Evolutionary conservation across 495 filamentous ascomycete species (phyloP), one percentile per base, ranked within the genome.

Genomic region (Neurospora terricola): DNA sequence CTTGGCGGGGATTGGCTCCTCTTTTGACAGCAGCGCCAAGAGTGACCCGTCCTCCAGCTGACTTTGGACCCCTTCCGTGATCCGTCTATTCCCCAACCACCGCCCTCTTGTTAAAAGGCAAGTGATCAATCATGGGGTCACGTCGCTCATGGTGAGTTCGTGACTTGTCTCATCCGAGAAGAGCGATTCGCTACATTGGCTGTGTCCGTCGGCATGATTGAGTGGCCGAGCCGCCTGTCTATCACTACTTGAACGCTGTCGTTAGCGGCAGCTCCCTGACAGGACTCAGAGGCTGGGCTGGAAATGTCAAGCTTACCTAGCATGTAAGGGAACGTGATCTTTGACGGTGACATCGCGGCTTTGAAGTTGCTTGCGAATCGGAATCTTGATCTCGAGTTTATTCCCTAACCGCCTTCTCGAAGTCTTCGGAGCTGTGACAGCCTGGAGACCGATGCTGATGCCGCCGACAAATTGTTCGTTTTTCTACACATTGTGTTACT

Each of bases 401-500:
- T 6, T 18, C 14, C 4, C 14, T 3, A 18, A 66, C 4, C 7
- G 54, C 30, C 14, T 18, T 66, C 14, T 66, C 14, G 27, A 27
- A 34, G 27, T 3, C 6, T 30, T 34, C 7, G 23, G 27, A 66
- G 14, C 7, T 16, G 16, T 36, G 6, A 34, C 5, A 16, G 27
- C 8, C 14, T 66, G 54, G 27, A 66, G 54, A 23, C n/a, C 30
- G 40, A 77, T 40, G 14, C 45, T 48, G 10, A 43, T 71, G 3
- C 75, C 73, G 30, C 71, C 48, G n/a, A 77, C 34, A 18, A 69
- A 77, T 27, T 48, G 34, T 36, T 75, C 73, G n/a, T 38, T 75
- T 54, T 72, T 75, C 37, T 45, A 36, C 21, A 37, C 11, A n/a
- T 6, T 23, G 27, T 43, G 34, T 71, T 27, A 71, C 14, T 38